These are phyloP conservation scores for Kazachstania viticola DNA, from an alignment of 805 yeast species.

Conservation along the genomic window DNA sequence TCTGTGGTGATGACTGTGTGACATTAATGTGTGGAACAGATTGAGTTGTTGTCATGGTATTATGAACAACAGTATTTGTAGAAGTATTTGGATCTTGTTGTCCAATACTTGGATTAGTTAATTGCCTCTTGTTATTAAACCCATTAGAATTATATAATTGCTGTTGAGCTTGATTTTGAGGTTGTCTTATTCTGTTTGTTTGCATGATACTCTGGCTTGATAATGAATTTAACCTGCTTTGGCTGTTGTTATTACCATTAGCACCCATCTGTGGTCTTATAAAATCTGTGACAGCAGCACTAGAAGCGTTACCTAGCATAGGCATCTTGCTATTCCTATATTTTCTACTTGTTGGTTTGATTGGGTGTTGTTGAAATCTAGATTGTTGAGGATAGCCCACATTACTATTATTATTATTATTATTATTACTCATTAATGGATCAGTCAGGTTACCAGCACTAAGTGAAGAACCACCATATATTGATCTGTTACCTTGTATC, in stretches of 20 bases:
- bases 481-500: constrained; percentile 7
- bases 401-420: too few relatives aligned
- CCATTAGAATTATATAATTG: constrained; percentile 2
- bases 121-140: constrained; percentile 10
- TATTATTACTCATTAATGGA: too few relatives aligned
- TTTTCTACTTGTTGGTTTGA: constrained; percentile 28
- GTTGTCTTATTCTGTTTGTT: constrained; percentile 11
- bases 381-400: too few relatives aligned
- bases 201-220: constrained; percentile 13
- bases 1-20: background rate
- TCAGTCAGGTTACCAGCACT: constrained; percentile 16
- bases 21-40: background rate
- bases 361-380: constrained; percentile 11
- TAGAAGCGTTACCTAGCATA: constrained; percentile 23
- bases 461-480: constrained; percentile 9
- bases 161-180: constrained; percentile 2
- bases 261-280: constrained; percentile 9
- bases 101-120: constrained; percentile 13
- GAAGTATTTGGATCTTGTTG: constrained; percentile 17
- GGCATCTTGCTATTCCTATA: constrained; percentile 27
- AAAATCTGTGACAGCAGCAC: constrained; percentile 9
- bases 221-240: constrained; percentile 19
- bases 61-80: constrained; percentile 15
- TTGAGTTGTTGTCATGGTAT: constrained; percentile 2
- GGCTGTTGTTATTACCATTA: constrained; percentile 4